phyloP scores from a whole-genome alignment of 2,329 filamentous ascomycete genomes.

The Grosmannia serpens region DNA sequence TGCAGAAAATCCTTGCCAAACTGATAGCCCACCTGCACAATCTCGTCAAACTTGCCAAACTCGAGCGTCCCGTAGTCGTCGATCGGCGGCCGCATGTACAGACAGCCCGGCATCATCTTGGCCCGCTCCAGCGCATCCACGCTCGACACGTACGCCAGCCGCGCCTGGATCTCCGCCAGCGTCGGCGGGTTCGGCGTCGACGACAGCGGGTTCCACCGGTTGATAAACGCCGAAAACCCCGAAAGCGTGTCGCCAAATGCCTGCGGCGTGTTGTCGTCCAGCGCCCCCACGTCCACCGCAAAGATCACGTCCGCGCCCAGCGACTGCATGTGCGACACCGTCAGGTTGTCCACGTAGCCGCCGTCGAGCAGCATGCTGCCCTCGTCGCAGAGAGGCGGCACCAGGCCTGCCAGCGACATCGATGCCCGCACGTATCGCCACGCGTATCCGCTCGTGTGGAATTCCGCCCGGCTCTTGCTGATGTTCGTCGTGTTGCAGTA shows the following conservation, averaged over 20 bases:
- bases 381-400: constrained; percentile 92
- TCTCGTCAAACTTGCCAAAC: constrained; percentile 96
- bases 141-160: constrained; percentile 87
- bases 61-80: constrained; percentile 90
- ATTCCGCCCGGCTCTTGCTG: constrained; percentile 81
- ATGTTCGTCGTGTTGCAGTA: constrained; percentile 99
- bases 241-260: constrained; percentile 88
- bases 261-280: constrained; percentile 88
- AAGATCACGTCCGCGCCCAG: constrained; percentile 91
- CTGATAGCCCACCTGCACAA: constrained; percentile 78
- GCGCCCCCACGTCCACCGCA: constrained; percentile 82
- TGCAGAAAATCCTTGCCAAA: constrained; percentile 75
- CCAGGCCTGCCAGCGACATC: constrained; percentile 86
- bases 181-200: constrained; percentile 84
- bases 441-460: constrained; percentile 91
- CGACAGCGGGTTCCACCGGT: constrained; percentile 95
- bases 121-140: constrained; percentile 90
- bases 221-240: constrained; percentile 87
- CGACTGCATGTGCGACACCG: constrained; percentile 92
- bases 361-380: constrained; percentile 94
- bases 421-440: constrained; percentile 95
- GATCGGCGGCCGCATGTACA: constrained; percentile 94
- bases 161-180: constrained; percentile 87
- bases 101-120: constrained; percentile 79
- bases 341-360: constrained; percentile 94